A percentile compares a stretch with the other conserved stretches of the same genome.
Evolutionary conservation across 176 grass and related monocot species (phyloP).

Genomic region (Oropetium thomaeum): DNA sequence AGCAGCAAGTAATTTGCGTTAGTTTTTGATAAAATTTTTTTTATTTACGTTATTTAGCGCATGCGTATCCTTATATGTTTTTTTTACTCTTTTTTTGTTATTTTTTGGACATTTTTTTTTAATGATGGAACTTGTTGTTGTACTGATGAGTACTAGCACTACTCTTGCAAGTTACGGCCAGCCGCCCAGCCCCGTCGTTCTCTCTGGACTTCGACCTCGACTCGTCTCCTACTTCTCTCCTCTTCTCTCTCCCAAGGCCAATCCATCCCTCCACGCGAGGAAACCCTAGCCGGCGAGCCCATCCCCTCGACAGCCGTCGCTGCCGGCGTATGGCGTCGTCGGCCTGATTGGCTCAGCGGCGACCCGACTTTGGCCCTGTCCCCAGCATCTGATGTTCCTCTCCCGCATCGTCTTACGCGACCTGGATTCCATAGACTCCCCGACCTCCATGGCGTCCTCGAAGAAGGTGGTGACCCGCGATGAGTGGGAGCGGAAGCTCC

Average conservation of each 20-base stretch:
- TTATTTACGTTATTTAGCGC: too few relatives aligned
- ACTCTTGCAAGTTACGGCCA: neutral
- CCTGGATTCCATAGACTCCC: constrained; percentile 46
- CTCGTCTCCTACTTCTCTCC: neutral
- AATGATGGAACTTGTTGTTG: too few relatives aligned
- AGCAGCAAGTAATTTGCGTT: too few relatives aligned
- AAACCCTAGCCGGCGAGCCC: constrained; percentile 41
- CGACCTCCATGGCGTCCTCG: constrained; percentile 53
- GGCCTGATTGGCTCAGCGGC: constrained; percentile 20
- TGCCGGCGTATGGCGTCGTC: constrained; percentile 33
- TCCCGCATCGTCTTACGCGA: constrained; percentile 57
- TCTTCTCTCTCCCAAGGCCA: neutral
- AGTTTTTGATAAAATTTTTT: too few relatives aligned
- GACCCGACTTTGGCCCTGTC: neutral
- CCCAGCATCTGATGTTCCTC: constrained; percentile 65
- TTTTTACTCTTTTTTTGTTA: too few relatives aligned
- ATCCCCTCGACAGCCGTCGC: neutral
- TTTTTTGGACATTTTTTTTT: too few relatives aligned
- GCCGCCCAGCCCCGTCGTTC: neutral
- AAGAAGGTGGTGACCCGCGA: constrained; percentile 88
- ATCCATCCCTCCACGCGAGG: neutral
- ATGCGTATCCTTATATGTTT: too few relatives aligned
- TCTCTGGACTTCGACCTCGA: neutral
- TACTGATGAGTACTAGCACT: too few relatives aligned
- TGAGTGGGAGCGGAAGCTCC: constrained; percentile 95